Conservation (phyloP, 106 monocot species). For the Dendrobium officinale region DNA sequence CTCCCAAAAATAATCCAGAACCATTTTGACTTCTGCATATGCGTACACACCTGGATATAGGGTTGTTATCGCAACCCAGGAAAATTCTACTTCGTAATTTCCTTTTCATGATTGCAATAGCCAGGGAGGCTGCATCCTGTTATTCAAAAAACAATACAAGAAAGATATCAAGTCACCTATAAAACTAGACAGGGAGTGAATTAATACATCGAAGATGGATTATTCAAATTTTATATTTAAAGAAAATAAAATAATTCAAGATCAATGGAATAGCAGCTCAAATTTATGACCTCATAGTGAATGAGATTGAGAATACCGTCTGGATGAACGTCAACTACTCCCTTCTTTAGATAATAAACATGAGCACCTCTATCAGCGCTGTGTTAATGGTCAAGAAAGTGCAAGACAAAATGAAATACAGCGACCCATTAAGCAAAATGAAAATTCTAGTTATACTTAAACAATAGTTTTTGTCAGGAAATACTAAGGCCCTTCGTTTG, state of each 20-base stretch:
- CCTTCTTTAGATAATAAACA: slow-evolving; percentile 71
- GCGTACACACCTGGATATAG: slow-evolving; percentile 57
- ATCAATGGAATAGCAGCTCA: not conserved
- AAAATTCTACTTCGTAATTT: slow-evolving; percentile 48
- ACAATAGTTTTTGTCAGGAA: not conserved
- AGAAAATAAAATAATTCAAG: not conserved
- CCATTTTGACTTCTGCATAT: no score
- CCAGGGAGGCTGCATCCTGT: slow-evolving; percentile 88
- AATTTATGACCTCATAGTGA: slow-evolving; percentile 76
- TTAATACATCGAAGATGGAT: not conserved
- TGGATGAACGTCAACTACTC: slow-evolving; percentile 57
- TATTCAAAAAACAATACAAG: not conserved
- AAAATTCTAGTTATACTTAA: not conserved
- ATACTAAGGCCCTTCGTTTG: no score
- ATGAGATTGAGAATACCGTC: slow-evolving; percentile 91
- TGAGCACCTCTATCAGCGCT: slow-evolving; percentile 77
- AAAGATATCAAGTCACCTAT: not conserved
- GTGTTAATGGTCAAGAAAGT: slow-evolving; percentile 44
- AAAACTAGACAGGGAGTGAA: not conserved
- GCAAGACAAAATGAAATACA: not conserved
- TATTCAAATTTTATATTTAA: not conserved
- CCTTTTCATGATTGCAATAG: slow-evolving; percentile 73
- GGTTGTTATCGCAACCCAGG: slow-evolving; percentile 79
- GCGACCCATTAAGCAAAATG: not conserved
- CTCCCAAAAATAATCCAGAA: no score